A percentile compares a stretch with the other conserved stretches of the same genome.
These are phyloP conservation scores for Beauveria sp. DNA, from an alignment of 2,329 filamentous ascomycete species.

Conservation along the genomic window DNA sequence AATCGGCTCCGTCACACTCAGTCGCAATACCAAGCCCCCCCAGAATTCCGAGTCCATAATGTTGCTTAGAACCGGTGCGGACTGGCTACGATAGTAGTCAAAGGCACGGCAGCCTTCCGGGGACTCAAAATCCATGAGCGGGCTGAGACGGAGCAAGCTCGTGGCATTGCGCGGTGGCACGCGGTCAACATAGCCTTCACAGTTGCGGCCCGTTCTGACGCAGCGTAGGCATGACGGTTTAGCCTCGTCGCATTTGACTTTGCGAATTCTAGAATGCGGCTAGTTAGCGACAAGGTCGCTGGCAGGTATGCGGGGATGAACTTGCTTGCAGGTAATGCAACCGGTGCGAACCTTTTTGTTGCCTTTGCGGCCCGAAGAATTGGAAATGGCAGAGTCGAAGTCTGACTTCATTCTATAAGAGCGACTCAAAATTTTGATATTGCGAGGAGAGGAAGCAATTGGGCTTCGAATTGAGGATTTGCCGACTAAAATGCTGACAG, in stretches of 20 bases:
- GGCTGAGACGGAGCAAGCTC: conserved; percentile 12
- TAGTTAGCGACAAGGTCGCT: neutral
- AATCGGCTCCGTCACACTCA: conserved; percentile 36
- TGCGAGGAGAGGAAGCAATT: too few relatives aligned
- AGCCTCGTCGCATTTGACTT: conserved; percentile 50
- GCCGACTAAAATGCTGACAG: neutral
- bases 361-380: conserved; percentile 29
- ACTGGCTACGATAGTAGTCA: conserved; percentile 28
- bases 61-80: conserved; percentile 32
- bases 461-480: too few relatives aligned
- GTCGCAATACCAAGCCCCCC: conserved; percentile 36
- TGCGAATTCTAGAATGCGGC: conserved; percentile 35
- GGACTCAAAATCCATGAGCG: conserved; percentile 16
- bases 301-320: conserved; percentile 14
- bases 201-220: conserved; percentile 46
- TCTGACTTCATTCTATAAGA: neutral
- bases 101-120: conserved; percentile 22
- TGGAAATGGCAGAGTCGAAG: neutral
- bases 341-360: conserved; percentile 41
- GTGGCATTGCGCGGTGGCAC: conserved; percentile 9
- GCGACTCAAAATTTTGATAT: neutral
- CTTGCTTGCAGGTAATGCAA: conserved; percentile 49
- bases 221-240: conserved; percentile 47
- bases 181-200: conserved; percentile 43
- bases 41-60: conserved; percentile 37